Evolutionary conservation across 2,329 filamentous ascomycete species (phyloP), one percentile per base, ranked within the genome.

Genomic region (Pseudogymnoascus sp.): DNA sequence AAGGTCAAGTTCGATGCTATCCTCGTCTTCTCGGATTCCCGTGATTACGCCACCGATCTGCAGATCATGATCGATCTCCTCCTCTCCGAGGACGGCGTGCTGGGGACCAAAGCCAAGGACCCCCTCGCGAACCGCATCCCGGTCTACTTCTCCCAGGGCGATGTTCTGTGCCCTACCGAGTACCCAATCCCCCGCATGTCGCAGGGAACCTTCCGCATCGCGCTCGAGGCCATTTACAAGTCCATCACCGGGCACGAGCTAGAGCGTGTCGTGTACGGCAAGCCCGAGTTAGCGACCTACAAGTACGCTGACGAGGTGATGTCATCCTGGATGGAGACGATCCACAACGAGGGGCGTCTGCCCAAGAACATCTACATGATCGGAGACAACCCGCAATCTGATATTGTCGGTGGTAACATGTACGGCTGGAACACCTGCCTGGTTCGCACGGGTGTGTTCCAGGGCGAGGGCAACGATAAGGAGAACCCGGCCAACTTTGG

Each of bases 391-490:
- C 87, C 87, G 5, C 84, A 85, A 25, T 88, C 85, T 25, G 87
- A 90, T 72, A 90, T 90, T 70, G 80, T 88, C 67, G 88, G 88
- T 66, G 88, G 88, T 66, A 91, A 91, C 80, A 88, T 87, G 82
- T 90, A 91, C 75, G 87, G 87, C 65, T 91, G 88, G 89, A 91
- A 91, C 77, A 91, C 88, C 2, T 91, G 88, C 72, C 77, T 91
- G 62, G 88, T 91, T 63, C 84, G 88, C 71, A 91, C 88, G 0
- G 89, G 89, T 76, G 88, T 91, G 59, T 91, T 88, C 82, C 86
- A 90, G 77, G 88, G 88, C 66, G 87, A 84, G 16, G 87, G 85
- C 64, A 91, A 91, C 72, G 89, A 91, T 71, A 81, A 87, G 74
- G 80, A 90, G 76, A 91, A 90, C 77, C 88, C 88, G 0, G 88